Evolutionary conservation across 2,329 filamentous ascomycete species (phyloP), one percentile per base, ranked within the genome.

Genomic region (Fusarium paranaense): DNA sequence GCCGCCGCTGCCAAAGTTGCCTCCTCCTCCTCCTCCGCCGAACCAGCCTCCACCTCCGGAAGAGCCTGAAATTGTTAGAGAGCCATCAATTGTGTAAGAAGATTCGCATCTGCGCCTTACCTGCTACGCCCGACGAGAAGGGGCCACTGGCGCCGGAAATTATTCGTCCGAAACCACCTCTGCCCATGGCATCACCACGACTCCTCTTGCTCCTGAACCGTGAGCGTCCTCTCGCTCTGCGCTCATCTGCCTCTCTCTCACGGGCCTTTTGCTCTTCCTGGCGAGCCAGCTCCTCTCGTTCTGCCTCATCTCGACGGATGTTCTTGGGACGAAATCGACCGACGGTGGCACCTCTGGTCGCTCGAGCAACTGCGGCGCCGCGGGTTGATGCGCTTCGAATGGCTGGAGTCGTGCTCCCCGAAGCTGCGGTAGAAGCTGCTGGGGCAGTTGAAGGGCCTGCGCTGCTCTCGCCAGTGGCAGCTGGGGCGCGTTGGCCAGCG

Each of bases 241-340:
- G 80, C 78, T 85, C 84, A 27, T 84, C 83, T 6, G 83, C 83
- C 6, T 81, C 83, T 57, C 83, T 81, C 58, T 84, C 83, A 37
- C 72, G 82, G 3, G 84, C 83, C 70, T 86, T 86, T 66, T 85
- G 81, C 63, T 84, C 81, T 69, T 86, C 85, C 63, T 84, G 81
- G 14, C 84, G 81, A 54, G 87, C 87, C 11, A 88, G 79, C 60
- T 75, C 83, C 62, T 87, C 85, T 76, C 87, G 81, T 61, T 88
- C 86, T 8, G 85, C 83, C 64, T 87, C 86, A 79, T 88, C 86
- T 83, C 87, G 81, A 62, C 87, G 83, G 57, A 87, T 77, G 67
- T 85, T 86, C 72, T 84, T 87, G 33, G 87, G 87, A 61, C 83
- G 84, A 62, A 88, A 87, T 40, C 87, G 83, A 42, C 81, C 82